Evolutionary conservation across 352 stramenopile species (phyloP), one percentile per base, ranked within the genome.

Genomic region (Phytophthora agathidicida): DNA sequence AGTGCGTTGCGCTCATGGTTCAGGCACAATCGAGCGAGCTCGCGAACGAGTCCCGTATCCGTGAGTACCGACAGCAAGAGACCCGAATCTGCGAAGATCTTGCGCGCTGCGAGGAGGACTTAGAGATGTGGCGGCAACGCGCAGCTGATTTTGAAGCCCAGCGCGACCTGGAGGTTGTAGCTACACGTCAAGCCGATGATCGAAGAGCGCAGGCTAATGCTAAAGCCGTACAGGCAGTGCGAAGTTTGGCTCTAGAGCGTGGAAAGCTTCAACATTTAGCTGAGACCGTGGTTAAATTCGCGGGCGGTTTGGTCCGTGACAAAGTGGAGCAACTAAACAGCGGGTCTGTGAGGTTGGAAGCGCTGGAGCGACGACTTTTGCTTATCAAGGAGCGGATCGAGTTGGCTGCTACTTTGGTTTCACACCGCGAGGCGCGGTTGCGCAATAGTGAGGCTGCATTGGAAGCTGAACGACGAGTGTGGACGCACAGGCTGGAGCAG

Each of bases 391-490:
- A 89, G 11, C 70, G 77, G 2, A 26, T 90, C 4, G 60, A 69
- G 26, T 51, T 77, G 13, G 75, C 75, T n/a, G 60, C 66, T 43
- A 67, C 56, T 2, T 50, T 88, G 3, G 49, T 89, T 3, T 60
- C 67, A 3, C 78, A 89, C 35, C 74, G 78, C 30, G 75, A 91
- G 51, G 75, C 72, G 1, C 62, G 71, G 2, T 36, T 93, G 10
- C 74, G 83, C 1, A 93, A 93, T 43, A 86, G 74, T 39, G 76
- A 91, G 44, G 83, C 83, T 13, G 83, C 80, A 9, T 65, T 91
- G 35, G 71, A 74, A 33, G 70, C 67, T 5, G 71, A 77, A 42
- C 59, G 73, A 11, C 55, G 75, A 16, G 70, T 83, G 20, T 75
- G 69, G 60, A 45, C 42, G 3, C 65, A 75, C 49, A 57, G 56